Base-by-base conservation (phyloP, 495 filamentous ascomycete genomes). In the Neurospora pannonica region DNA sequence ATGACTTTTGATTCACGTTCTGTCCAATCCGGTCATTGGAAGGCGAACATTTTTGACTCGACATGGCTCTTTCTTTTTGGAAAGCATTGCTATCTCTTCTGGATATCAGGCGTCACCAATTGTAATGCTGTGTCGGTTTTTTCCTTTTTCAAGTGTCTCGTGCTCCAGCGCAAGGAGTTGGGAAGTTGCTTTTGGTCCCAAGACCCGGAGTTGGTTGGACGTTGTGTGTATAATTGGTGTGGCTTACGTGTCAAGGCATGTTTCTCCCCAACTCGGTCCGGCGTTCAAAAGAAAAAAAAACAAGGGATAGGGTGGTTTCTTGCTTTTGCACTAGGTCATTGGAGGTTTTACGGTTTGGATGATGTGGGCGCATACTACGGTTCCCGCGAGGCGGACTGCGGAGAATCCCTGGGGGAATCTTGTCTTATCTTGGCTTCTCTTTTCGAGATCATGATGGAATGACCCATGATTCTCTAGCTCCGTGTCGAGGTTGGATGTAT, bases 161-260 rank as follows among this genome's bases (percentile, higher is more conserved):
- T 38, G 69, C 73, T 71, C 73, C 73, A 74, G 73, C 54, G 54
- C 70, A 67, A 71, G 73, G 73, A 74, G 73, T 74, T 74, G 69
- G 70, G 73, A 74, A 70, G 71, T 39, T 40, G 69, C 70, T 42
- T 71, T 74, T 37, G 40, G 48, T 48, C 38, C 40, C 70, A 71
- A 39, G 70, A 28, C 70, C n/a, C 15, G 73, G 72, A 71, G 73
- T 71, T 74, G 72, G 38, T 21, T 36, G 72, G 54, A 67, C 28
- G 54, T 67, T 67, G 54, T 67, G 54, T 67, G 54, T 67, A 34
- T 67, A 67, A 67, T 67, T 67, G 54, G 54, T 67, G 54, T 67
- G 54, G 54, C 54, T 67, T 34, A 67, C 54, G 54, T 67, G 34
- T 67, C 54, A 67, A 34, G 54, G 54, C 72, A n/a, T 74, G 21